Percentiles rank a stretch among this genome's conserved stretches.
phyloP scores from a whole-genome alignment of 108 stramenopile species.

The Poteriospumella lacustris region DNA sequence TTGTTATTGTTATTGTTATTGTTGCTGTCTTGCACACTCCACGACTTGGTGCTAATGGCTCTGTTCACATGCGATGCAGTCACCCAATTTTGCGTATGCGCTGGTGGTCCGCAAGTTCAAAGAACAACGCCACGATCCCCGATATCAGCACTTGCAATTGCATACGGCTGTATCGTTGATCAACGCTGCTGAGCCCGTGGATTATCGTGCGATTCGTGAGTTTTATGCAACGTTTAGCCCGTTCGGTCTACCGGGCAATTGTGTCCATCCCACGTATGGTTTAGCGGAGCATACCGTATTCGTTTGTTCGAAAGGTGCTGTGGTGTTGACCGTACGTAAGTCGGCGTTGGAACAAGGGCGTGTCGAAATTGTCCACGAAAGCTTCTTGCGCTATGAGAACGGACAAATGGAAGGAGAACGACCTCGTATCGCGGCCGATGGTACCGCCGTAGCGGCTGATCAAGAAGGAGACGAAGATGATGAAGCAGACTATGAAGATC shows the following conservation, averaged over 20 bases:
- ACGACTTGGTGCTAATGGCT: neutral
- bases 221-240: constrained; percentile 67
- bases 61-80: constrained; percentile 41
- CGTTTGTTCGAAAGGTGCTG: constrained; percentile 75
- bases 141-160: constrained; percentile 67
- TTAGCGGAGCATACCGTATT: constrained; percentile 97
- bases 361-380: neutral
- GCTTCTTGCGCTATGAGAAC: neutral
- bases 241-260: constrained; percentile 62
- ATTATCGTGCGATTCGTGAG: constrained; percentile 62
- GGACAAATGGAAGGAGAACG: neutral
- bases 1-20: no score
- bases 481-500: neutral
- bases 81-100: constrained; percentile 94
- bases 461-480: no score
- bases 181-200: constrained; percentile 94
- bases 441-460: no score
- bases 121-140: neutral
- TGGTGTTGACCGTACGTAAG: constrained; percentile 62
- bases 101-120: constrained; percentile 78
- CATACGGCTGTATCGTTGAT: no score
- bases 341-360: constrained; percentile 35
- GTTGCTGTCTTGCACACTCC: no score
- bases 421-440: no score
- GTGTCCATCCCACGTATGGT: constrained; percentile 88